phyloP scores from a whole-genome alignment of 2,329 filamentous ascomycete species.

The Huntiella omanensis region DNA sequence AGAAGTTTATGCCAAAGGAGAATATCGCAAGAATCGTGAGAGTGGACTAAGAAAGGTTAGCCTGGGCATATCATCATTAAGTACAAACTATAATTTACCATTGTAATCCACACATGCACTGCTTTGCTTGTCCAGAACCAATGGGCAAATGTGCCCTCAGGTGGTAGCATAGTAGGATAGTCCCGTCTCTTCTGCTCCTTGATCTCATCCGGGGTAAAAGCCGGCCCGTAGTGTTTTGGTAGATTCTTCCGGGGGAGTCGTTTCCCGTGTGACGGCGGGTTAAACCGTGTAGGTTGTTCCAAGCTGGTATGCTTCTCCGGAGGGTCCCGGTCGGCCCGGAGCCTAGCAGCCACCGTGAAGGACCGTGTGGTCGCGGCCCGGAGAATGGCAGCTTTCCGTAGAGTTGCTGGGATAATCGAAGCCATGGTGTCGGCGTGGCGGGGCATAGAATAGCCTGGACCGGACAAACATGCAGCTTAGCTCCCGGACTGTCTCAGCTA shows the following conservation, averaged over 20 bases:
- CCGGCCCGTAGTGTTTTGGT: constrained; percentile 57
- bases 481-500: too few relatives aligned
- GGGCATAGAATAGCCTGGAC: too few relatives aligned
- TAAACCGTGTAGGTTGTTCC: constrained; percentile 75
- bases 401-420: too few relatives aligned
- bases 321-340: background rate
- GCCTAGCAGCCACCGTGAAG: too few relatives aligned
- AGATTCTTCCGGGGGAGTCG: constrained; percentile 38
- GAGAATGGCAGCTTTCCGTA: constrained; percentile 1
- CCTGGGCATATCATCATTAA: too few relatives aligned
- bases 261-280: constrained; percentile 73
- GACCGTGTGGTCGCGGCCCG: too few relatives aligned
- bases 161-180: constrained; percentile 81
- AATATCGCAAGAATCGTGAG: constrained; percentile 49
- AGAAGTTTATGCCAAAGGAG: constrained; percentile 65
- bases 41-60: constrained; percentile 30
- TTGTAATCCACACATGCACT: constrained; percentile 66
- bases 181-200: constrained; percentile 46
- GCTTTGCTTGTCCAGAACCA: constrained; percentile 63
- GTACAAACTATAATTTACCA: constrained; percentile 36
- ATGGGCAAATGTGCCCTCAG: constrained; percentile 61
- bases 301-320: constrained; percentile 47
- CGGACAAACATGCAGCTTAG: too few relatives aligned
- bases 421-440: too few relatives aligned
- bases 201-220: constrained; percentile 45